Evolutionary conservation across 495 filamentous ascomycete genomes (phyloP).

Genomic region (Podospora conica): DNA sequence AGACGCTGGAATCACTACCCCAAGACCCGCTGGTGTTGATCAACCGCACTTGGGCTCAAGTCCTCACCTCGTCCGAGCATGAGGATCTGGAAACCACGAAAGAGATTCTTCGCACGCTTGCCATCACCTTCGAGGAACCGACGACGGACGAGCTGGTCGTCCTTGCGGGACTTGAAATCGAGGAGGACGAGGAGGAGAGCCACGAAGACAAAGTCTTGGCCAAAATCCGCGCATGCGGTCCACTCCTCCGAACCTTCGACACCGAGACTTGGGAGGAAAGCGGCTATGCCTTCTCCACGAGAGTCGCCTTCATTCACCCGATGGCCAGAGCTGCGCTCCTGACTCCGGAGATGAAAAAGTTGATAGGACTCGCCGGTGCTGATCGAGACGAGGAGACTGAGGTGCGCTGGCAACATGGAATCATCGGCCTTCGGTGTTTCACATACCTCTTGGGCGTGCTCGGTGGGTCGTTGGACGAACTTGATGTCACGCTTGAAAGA

Average conservation of each 20-base stretch:
- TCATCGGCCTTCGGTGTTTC: slow-evolving; percentile 13
- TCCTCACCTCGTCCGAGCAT: slow-evolving; percentile 1
- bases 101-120: slow-evolving; percentile 13
- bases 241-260: slow-evolving; percentile 6
- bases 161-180: slow-evolving; percentile 9
- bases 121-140: slow-evolving; percentile 7
- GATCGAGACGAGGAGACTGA: slow-evolving; percentile 8
- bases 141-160: slow-evolving; percentile 6
- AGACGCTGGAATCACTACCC: slow-evolving; percentile 8
- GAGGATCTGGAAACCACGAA: slow-evolving; percentile 11
- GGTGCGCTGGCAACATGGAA: slow-evolving; percentile 12
- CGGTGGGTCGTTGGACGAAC: not conserved
- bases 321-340: slow-evolving; percentile 9
- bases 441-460: slow-evolving; percentile 3
- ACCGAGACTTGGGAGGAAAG: not conserved
- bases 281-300: slow-evolving; percentile 3
- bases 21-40: slow-evolving; percentile 8
- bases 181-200: not conserved
- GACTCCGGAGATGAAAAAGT: slow-evolving; percentile 1
- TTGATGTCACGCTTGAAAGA: slow-evolving; percentile 1
- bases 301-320: slow-evolving; percentile 12
- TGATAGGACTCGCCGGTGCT: slow-evolving; percentile 6
- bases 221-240: slow-evolving; percentile 8
- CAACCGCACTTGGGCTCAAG: slow-evolving; percentile 7
- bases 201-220: slow-evolving; percentile 6